Evolutionary conservation across 306 rosid genomes (phyloP), one percentile per base, ranked within the genome.

Genomic region (Sicyos baderoa): DNA sequence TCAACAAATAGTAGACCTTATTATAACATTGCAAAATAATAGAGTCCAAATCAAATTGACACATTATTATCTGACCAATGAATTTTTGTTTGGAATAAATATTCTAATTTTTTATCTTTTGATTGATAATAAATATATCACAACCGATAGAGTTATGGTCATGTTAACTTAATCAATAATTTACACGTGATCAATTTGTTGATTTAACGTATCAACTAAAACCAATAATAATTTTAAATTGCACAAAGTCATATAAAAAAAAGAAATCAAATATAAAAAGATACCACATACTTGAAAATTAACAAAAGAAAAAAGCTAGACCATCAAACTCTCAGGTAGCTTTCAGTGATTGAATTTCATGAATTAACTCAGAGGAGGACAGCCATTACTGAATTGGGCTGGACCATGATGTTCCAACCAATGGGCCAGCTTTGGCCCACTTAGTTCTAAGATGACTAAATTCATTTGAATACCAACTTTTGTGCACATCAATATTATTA

Each of bases 381-480:
- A 61, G 48, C 13, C 65, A 59, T 59, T 15, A 59, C 4, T 15
- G 1, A 59, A 59, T 29, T 59, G 66, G 66, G 14, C 19, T 32
- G 66, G 47, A 29, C 32, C 65, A 59, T 29, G 22, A 59, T 29
- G 63, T 14, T 25, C 17, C 64, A 58, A 27, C 42, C 45, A 53
- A 27, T 21, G 32, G 29, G 60, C 60, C 16, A 54, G 14, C 60
- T 54, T 54, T 55, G 32, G 35, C 60, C 60, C 60, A 55, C 60
- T 32, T 61, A 8, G 67, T 60, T 47, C 67, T 60, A 32, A 61
- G 35, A 35, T 35, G 67, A n/a, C 25, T 29, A 3, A 58, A 60
- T 16, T 29, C 65, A 15, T 59, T 60, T 32, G 23, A 60, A 35
- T 6, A n/a, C n/a, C 44, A 27, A 7, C 4, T 32, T 60, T 32